These are phyloP conservation scores for Beverwykella pulmonaria DNA, from an alignment of 495 filamentous ascomycete genomes.

Conservation along the genomic window DNA sequence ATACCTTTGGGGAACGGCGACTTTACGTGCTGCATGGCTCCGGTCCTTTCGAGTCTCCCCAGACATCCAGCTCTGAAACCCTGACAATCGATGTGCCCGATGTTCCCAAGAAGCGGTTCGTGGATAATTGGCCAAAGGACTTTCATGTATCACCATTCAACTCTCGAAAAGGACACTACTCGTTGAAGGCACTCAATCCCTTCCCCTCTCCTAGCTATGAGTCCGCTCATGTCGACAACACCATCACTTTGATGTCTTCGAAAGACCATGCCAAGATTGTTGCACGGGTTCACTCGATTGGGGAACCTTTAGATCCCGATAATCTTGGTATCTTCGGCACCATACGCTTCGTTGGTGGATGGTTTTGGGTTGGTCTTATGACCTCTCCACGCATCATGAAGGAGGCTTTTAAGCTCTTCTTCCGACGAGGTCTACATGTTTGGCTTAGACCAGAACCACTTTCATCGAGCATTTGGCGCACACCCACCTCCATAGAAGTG, in stretches of 20 bases:
- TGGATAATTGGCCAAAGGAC: slow-evolving; percentile 63
- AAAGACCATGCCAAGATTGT: slow-evolving; percentile 59
- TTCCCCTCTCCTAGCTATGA: slow-evolving; percentile 47
- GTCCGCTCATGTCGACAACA: slow-evolving; percentile 53
- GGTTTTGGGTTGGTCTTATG: slow-evolving; percentile 65
- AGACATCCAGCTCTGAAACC: slow-evolving; percentile 34
- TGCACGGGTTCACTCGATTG: slow-evolving; percentile 55
- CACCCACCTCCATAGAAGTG: slow-evolving; percentile 50
- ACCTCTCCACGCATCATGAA: slow-evolving; percentile 64
- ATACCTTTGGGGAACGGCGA: slow-evolving; percentile 73
- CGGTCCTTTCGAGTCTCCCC: slow-evolving; percentile 15
- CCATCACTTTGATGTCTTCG: slow-evolving; percentile 60
- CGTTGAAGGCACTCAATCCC: slow-evolving; percentile 58
- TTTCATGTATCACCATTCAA: slow-evolving; percentile 80
- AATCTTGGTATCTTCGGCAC: slow-evolving; percentile 48
- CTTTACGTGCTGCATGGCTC: slow-evolving; percentile 57
- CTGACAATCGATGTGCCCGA: neutral
- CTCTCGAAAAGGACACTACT: slow-evolving; percentile 62
- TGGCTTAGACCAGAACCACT: slow-evolving; percentile 62
- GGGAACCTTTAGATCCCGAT: slow-evolving; percentile 53
- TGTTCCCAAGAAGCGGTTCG: slow-evolving; percentile 41
- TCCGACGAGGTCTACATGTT: slow-evolving; percentile 56
- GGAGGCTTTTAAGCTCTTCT: slow-evolving; percentile 59
- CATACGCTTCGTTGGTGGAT: slow-evolving; percentile 54
- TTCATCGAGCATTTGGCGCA: slow-evolving; percentile 53